Evolutionary conservation across 768 basidiomycete genomes (phyloP).

Genomic region (Mycena haematopus): DNA sequence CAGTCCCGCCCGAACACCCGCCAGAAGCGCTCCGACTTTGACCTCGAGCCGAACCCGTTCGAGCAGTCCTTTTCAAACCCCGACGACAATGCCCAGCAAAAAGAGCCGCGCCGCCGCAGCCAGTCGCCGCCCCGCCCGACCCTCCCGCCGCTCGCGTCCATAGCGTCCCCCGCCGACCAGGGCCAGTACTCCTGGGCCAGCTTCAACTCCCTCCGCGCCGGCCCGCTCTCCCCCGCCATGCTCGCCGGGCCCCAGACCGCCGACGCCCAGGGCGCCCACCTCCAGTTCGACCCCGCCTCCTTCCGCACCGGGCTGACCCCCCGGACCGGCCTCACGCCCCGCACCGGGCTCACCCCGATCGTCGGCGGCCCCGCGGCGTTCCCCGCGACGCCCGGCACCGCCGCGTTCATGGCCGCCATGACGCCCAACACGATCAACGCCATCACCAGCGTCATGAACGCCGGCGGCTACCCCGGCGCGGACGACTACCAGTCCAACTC

Average conservation of each 20-base stretch:
- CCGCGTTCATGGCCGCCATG: slow-evolving; percentile 86
- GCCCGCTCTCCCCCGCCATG: slow-evolving; percentile 96
- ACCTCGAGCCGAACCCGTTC: slow-evolving; percentile 90
- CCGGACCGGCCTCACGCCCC: slow-evolving; percentile 79
- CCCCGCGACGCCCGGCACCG: slow-evolving; percentile 88
- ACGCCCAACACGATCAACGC: slow-evolving; percentile 81
- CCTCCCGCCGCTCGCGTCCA: slow-evolving; percentile 81
- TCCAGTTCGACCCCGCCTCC: slow-evolving; percentile 71
- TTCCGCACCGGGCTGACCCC: slow-evolving; percentile 93
- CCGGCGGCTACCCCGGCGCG: slow-evolving; percentile 60
- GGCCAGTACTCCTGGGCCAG: slow-evolving; percentile 70
- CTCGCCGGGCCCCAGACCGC: slow-evolving; percentile 80
- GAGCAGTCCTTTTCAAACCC: slow-evolving; percentile 87
- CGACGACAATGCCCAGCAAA: slow-evolving; percentile 14
- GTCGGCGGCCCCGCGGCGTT: slow-evolving; percentile 77
- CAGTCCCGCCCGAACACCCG: slow-evolving; percentile 52
- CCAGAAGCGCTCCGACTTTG: slow-evolving; percentile 61
- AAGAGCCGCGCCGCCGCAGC: slow-evolving; percentile 43
- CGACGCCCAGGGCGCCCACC: slow-evolving; percentile 41
- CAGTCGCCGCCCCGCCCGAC: slow-evolving; percentile 67
- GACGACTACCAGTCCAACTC: slow-evolving; percentile 50
- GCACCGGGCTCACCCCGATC: slow-evolving; percentile 80
- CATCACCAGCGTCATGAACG: slow-evolving; percentile 79
- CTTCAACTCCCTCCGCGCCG: slow-evolving; percentile 84
- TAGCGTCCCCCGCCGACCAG: slow-evolving; percentile 73